Percentiles rank a stretch among this genome's conserved stretches.
These are phyloP conservation scores for Laguncularia racemosa DNA, from an alignment of 345 rosid species.

Conservation along the genomic window DNA sequence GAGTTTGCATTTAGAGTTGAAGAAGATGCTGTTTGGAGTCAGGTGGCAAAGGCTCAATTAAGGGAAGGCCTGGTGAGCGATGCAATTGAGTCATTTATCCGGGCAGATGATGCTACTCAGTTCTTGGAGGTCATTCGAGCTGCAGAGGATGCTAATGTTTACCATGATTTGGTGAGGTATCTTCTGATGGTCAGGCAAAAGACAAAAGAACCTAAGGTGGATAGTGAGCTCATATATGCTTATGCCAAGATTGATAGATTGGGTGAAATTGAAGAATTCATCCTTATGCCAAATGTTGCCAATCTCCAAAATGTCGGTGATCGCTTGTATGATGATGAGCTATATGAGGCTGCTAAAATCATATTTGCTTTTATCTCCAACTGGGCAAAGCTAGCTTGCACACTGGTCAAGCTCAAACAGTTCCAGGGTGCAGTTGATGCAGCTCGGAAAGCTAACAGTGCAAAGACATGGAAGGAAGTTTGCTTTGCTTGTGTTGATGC, in stretches of 20 bases:
- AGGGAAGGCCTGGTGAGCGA: slow-evolving; percentile 94
- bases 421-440: slow-evolving; percentile 99
- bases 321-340: slow-evolving; percentile 74
- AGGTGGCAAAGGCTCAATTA: slow-evolving; percentile 91
- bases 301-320: slow-evolving; percentile 94
- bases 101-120: slow-evolving; percentile 49
- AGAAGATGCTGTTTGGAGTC: slow-evolving; percentile 97
- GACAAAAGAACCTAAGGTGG: slow-evolving; percentile 92
- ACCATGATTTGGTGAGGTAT: slow-evolving; percentile 90
- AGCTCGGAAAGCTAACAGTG: slow-evolving; percentile 97
- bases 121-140: slow-evolving; percentile 36
- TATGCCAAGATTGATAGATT: slow-evolving; percentile 90
- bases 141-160: slow-evolving; percentile 52
- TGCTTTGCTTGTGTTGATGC: slow-evolving; percentile 99
- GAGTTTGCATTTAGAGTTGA: slow-evolving; percentile 97
- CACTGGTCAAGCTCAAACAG: slow-evolving; percentile 89
- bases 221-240: slow-evolving; percentile 86
- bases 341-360: slow-evolving; percentile 95
- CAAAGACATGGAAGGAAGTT: slow-evolving; percentile 98
- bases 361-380: slow-evolving; percentile 90
- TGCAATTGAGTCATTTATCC: slow-evolving; percentile 93
- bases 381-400: slow-evolving; percentile 97
- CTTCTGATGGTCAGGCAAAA: slow-evolving; percentile 97
- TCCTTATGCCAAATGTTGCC: slow-evolving; percentile 98
- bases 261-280: slow-evolving; percentile 85